phyloP scores from a whole-genome alignment of 2,329 filamentous ascomycete genomes.

The Neospermospora avenae region DNA sequence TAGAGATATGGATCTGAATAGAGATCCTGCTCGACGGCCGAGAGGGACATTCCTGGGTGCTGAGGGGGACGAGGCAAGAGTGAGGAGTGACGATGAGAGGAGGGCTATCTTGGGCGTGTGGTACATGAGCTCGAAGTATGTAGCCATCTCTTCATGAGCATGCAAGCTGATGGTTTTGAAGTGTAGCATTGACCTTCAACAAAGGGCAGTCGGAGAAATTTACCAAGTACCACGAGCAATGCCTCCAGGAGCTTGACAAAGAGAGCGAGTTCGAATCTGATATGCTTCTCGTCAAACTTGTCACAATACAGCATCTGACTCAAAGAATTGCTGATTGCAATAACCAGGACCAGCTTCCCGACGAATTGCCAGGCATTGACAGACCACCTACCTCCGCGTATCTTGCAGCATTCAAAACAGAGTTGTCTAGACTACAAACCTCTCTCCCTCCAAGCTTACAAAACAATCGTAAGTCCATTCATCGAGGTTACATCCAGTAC shows the following conservation, averaged over 20 bases:
- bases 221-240: constrained; percentile 50
- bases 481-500: no score
- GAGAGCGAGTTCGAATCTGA: constrained; percentile 36
- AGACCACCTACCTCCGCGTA: not conserved
- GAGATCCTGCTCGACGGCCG: constrained; percentile 33
- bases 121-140: constrained; percentile 52
- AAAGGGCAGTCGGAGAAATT: constrained; percentile 42
- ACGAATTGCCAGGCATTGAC: constrained; percentile 10
- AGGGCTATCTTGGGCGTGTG: constrained; percentile 52
- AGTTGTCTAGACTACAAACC: not conserved
- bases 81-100: constrained; percentile 49
- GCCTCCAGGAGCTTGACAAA: constrained; percentile 44
- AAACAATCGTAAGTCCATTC: constrained; percentile 30
- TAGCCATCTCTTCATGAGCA: constrained; percentile 1
- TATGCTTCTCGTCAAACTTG: constrained; percentile 42
- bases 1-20: constrained; percentile 46
- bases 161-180: not conserved
- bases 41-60: not conserved
- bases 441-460: not conserved
- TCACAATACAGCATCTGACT: constrained; percentile 48
- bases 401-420: not conserved
- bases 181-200: constrained; percentile 13
- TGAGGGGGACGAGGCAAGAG: constrained; percentile 34
- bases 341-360: constrained; percentile 19
- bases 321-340: constrained; percentile 44